These are phyloP conservation scores for Lentinula guzmanii DNA, from an alignment of 768 basidiomycete genomes.

Conservation along the genomic window DNA sequence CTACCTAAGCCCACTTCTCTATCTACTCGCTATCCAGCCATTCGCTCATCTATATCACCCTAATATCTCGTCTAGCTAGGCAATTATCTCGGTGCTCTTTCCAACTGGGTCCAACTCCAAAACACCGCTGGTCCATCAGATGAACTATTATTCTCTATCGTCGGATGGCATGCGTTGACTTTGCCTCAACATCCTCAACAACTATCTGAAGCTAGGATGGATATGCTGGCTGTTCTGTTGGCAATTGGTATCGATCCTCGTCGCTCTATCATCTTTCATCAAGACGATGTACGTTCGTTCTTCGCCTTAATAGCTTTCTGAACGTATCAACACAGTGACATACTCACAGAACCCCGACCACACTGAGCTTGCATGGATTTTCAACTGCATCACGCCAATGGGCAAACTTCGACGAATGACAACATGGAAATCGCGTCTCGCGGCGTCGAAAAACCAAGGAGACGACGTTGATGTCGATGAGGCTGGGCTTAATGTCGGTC, in stretches of 20 bases:
- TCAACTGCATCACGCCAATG: constrained; percentile 79
- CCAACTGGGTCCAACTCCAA: constrained; percentile 86
- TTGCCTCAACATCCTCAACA: constrained; percentile 76
- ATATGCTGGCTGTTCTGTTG: constrained; percentile 78
- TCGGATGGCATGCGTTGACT: constrained; percentile 93
- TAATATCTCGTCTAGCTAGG: constrained; percentile 54
- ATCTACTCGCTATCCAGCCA: background rate
- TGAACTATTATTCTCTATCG: constrained; percentile 76
- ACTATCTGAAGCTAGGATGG: constrained; percentile 56
- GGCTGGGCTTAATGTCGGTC: constrained; percentile 71
- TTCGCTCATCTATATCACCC: background rate
- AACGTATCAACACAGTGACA: background rate
- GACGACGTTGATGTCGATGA: constrained; percentile 74
- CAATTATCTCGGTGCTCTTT: constrained; percentile 87
- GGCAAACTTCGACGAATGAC: constrained; percentile 89
- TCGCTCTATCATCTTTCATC: constrained; percentile 73
- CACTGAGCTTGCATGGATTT: constrained; percentile 83
- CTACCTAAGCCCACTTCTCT: background rate
- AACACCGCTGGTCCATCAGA: constrained; percentile 46
- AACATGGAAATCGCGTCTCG: constrained; percentile 87
- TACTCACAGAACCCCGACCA: constrained; percentile 68
- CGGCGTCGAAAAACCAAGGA: constrained; percentile 61
- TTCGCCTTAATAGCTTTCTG: background rate
- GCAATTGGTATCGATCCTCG: constrained; percentile 82
- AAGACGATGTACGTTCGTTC: constrained; percentile 67